Conservation (phyloP, 129 eudicot species). For the Escallonia herrerae region DNA sequence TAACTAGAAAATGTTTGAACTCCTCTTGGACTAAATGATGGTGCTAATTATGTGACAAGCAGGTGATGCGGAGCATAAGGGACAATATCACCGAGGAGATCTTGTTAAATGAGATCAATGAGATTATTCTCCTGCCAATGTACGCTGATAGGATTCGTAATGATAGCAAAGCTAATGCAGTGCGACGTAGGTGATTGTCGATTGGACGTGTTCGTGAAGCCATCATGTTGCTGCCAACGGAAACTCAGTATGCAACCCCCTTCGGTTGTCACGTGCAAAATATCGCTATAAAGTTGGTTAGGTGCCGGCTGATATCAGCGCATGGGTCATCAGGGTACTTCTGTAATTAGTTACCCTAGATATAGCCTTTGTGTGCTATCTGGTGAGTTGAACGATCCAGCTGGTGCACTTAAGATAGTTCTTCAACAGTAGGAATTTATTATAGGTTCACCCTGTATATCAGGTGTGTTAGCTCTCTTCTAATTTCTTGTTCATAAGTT, state of each 20-base stretch:
- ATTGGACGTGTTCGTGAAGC: background rate
- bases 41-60: constrained; percentile 1
- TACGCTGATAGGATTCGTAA: constrained; percentile 70
- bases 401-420: constrained; percentile 25
- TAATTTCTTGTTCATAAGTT: background rate
- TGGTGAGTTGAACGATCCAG: constrained; percentile 65
- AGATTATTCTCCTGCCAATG: constrained; percentile 84
- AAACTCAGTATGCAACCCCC: background rate
- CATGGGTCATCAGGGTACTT: constrained; percentile 14
- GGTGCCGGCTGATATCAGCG: constrained; percentile 16
- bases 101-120: constrained; percentile 59
- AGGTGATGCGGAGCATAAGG: constrained; percentile 93
- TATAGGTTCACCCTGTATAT: constrained; percentile 10
- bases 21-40: background rate
- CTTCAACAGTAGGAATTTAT: constrained; percentile 5
- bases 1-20: background rate
- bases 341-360: background rate
- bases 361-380: constrained; percentile 33
- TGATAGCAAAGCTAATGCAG: constrained; percentile 62
- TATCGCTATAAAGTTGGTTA: constrained; percentile 7
- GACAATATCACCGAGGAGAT: constrained; percentile 92
- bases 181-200: constrained; percentile 48
- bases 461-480: constrained; percentile 1
- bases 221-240: background rate
- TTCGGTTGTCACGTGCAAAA: background rate